Conservation (phyloP, 2,329 filamentous ascomycete genomes). For the Grosmannia clavigera region DNA sequence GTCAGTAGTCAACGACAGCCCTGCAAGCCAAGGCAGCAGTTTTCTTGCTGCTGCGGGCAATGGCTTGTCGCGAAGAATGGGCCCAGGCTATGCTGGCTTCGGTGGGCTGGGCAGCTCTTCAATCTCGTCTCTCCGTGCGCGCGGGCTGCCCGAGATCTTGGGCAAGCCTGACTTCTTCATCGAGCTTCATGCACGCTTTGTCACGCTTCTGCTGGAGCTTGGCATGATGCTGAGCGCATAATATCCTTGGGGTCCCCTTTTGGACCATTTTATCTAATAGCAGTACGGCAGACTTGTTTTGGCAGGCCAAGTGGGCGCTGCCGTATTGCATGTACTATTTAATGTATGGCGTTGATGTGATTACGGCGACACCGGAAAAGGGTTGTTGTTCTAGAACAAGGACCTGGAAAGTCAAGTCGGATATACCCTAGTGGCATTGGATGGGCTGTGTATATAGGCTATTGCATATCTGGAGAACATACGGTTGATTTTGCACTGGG, state of each 20-base stretch:
- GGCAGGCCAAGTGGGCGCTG: neutral
- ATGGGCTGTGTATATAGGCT: neutral
- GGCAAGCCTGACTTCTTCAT: slow-evolving; percentile 58
- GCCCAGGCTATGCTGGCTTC: slow-evolving; percentile 38
- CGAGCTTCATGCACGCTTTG: slow-evolving; percentile 51
- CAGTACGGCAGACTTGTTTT: neutral
- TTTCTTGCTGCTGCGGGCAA: slow-evolving; percentile 41
- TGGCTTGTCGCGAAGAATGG: slow-evolving; percentile 46
- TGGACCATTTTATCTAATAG: neutral
- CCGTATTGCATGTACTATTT: neutral
- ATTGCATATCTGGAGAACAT: neutral
- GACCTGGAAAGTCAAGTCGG: neutral
- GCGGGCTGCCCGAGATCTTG: slow-evolving; percentile 52
- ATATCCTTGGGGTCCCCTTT: neutral
- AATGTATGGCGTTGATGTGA: neutral
- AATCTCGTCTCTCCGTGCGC: slow-evolving; percentile 41
- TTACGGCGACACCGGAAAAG: neutral
- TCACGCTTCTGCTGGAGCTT: slow-evolving; percentile 48
- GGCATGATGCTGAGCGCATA: slow-evolving; percentile 40
- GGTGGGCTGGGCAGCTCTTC: slow-evolving; percentile 41
- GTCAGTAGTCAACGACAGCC: slow-evolving; percentile 17
- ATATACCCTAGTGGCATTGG: neutral
- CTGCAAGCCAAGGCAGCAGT: slow-evolving; percentile 34
- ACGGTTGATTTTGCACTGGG: too few relatives aligned
- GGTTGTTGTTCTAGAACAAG: neutral